phyloP scores from a whole-genome alignment of 768 basidiomycete genomes.

The Dentipellis fragilis region DNA sequence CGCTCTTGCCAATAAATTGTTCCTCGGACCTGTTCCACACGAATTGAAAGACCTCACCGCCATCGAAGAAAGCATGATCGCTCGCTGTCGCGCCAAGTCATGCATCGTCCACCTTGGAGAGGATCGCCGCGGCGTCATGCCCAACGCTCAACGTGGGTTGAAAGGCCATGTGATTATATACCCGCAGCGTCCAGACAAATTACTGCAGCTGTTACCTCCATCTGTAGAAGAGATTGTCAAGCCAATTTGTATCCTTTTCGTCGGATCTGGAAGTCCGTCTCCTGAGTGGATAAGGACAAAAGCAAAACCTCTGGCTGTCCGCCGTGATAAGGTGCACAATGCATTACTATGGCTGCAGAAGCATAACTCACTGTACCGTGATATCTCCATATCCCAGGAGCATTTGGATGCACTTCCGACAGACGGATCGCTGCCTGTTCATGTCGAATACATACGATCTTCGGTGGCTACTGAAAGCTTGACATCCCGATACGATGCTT shows the following conservation, averaged over 20 bases:
- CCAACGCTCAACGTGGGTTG: slow-evolving; percentile 22
- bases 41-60: slow-evolving; percentile 22
- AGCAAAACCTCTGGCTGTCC: slow-evolving; percentile 26
- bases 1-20: slow-evolving; percentile 24
- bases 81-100: slow-evolving; percentile 23
- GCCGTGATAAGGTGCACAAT: slow-evolving; percentile 19
- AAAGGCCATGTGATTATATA: slow-evolving; percentile 32
- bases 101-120: background rate
- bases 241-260: slow-evolving; percentile 30
- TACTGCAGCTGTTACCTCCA: slow-evolving; percentile 25
- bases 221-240: slow-evolving; percentile 24
- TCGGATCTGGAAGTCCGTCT: slow-evolving; percentile 22
- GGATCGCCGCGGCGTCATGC: background rate
- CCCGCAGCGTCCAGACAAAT: slow-evolving; percentile 23
- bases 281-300: slow-evolving; percentile 22
- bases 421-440: background rate
- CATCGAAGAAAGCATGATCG: slow-evolving; percentile 32
- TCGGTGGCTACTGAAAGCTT: background rate
- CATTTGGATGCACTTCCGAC: background rate
- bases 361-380: slow-evolving; percentile 26
- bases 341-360: slow-evolving; percentile 28
- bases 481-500: background rate
- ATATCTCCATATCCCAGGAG: slow-evolving; percentile 19
- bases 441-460: background rate
- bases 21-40: slow-evolving; percentile 21